A percentile compares a stretch with the other conserved stretches of the same genome.
These are phyloP conservation scores for Rubroboletus pulcherrimus DNA, from an alignment of 768 basidiomycete species.

Conservation along the genomic window DNA sequence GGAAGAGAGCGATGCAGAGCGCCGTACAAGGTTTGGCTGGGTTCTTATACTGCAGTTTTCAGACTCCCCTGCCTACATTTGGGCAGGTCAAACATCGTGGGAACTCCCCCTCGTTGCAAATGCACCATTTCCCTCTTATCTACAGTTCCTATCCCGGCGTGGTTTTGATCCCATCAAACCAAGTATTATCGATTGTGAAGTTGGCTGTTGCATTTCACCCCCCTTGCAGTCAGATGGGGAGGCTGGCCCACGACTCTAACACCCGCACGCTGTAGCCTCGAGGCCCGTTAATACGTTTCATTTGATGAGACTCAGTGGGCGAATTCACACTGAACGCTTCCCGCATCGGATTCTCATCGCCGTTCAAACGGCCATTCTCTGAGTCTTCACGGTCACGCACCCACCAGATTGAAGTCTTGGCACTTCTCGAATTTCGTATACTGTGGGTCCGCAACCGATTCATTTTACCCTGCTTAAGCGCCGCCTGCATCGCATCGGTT, in stretches of 20 bases:
- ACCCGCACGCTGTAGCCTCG: slow-evolving; percentile 10
- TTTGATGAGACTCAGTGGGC: slow-evolving; percentile 1
- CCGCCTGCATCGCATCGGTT: not conserved
- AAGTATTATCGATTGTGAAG: not conserved
- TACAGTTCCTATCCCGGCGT: not conserved
- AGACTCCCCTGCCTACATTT: slow-evolving; percentile 33
- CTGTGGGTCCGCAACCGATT: not conserved
- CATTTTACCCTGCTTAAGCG: not conserved
- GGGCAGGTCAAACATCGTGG: slow-evolving; percentile 18
- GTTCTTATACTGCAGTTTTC: slow-evolving; percentile 32
- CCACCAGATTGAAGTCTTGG: not conserved
- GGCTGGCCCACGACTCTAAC: not conserved
- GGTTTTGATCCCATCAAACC: not conserved
- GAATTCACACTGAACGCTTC: not conserved
- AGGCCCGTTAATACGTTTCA: not conserved
- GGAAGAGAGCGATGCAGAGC: slow-evolving; percentile 12
- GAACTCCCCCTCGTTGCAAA: not conserved
- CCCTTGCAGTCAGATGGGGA: not conserved
- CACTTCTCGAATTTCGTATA: not conserved
- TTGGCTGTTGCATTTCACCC: no score
- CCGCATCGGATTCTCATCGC: slow-evolving; percentile 4
- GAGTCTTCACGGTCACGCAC: not conserved
- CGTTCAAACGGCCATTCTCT: not conserved
- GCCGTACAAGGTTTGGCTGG: slow-evolving; percentile 15
- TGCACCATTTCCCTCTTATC: slow-evolving; percentile 8